Evolutionary conservation across 441 rosid species (phyloP), one percentile per base, ranked within the genome.

Genomic region (Melastoma candidum): DNA sequence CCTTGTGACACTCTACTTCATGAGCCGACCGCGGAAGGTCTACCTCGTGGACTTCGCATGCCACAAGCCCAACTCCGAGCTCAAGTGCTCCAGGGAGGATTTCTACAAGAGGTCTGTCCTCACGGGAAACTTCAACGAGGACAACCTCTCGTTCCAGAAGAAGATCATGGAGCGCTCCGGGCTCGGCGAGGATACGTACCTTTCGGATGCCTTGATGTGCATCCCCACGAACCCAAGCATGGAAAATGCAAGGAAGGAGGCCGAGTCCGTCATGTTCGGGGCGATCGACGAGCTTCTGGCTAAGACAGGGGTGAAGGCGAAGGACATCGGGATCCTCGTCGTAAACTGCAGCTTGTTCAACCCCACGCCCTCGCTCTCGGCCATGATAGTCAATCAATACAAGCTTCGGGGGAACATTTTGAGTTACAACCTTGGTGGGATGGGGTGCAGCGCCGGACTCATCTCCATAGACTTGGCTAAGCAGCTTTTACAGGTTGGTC

Each of bases 361-460:
- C 66, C 88, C 85, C 0, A 82, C 85, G 7, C 88, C 88, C n/a
- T 82, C 88, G 1, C 53, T 82, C 3, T 77, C 85, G 1, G 83
- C 88, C 52, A 77, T 79, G 85, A 56, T 82, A 12, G 81, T 82
- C n/a, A 82, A 82, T 47, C 74, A 71, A 32, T 82, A 82, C 71
- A 79, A 82, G 68, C 81, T 79, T 56, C 64, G 85, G 63, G 83
- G 88, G 51, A 79, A 82, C 44, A 32, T 82, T n/a, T 50, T 66
- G 71, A 82, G 85, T 66, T 82, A 79, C 54, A 82, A 79, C 58
- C 81, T 82, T 26, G 85, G 85, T 32, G 85, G 88, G 12, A 82
- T 82, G 88, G 88, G 88, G 12, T 82, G 88, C 75, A 82, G 88
- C 44, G 88, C 88, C 13, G 88, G 85, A 1, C 72, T 82, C 1